Evolutionary conservation across 1,284 basidiomycete genomes (phyloP), one percentile per base, ranked within the genome.

Genomic region (Cutaneotrichosporon curvatum): DNA sequence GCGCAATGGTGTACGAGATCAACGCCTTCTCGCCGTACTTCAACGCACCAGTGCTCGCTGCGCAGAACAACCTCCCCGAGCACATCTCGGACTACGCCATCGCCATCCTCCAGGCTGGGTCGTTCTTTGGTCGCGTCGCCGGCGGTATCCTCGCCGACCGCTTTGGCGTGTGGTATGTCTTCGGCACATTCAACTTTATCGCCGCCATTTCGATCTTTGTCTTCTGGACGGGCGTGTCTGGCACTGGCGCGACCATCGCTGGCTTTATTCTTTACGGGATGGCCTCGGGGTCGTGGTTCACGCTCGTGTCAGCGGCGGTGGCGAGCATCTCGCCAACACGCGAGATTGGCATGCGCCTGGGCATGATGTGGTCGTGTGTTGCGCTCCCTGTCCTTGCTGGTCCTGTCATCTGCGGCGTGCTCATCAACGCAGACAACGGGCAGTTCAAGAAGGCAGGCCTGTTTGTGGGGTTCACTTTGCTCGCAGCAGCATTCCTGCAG

Each of bases 341-440:
- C 22, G 69, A 71, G 46, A 61, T 67, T 31, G 69, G 69, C 1
- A 59, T 65, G 52, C 44, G 69, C 12, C 46, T 71, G 23, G 67
- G 69, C 19, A 65, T 71, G 63, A 50, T 68, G 25, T 70, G 66
- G 65, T 53, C 55, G 3, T 37, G 59, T n/a, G 57, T 57, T 3
- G 51, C 57, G 1, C 30, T 66, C 4, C 58, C 63, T 0, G 38
- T 60, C 14, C 55, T 69, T 15, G 58, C 56, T 6, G 67, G 69
- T 3, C 69, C 69, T 2, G 59, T 61, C 36, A 57, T 64, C n/a
- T 53, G 59, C 37, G 65, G 63, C 11, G 45, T 41, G 10, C 45
- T 47, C 45, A 41, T 47, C 32, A 20, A n/a, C 15, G 39, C 38
- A 2, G 45, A n/a, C 14, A 33, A 32, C 12, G 42, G 35, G 6